These are phyloP conservation scores for Silene uniflora DNA, from an alignment of 148 eudicot species.

Conservation along the genomic window DNA sequence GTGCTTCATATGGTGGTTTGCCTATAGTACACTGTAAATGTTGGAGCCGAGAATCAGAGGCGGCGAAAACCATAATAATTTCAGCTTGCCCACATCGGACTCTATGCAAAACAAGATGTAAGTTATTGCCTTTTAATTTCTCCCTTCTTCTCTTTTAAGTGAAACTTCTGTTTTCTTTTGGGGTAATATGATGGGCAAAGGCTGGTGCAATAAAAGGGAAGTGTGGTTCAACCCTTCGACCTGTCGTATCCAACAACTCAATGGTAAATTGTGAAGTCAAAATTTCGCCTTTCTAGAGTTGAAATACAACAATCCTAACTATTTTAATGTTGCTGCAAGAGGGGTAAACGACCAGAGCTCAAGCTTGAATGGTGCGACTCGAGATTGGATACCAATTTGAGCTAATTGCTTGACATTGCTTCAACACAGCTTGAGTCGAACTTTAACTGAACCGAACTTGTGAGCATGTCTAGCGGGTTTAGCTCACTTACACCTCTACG, in stretches of 20 bases:
- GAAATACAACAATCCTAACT: neutral
- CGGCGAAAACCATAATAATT: too few relatives aligned
- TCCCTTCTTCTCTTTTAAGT: neutral
- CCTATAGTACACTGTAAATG: too few relatives aligned
- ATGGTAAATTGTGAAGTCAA: neutral
- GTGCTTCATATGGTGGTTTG: too few relatives aligned
- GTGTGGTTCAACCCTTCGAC: neutral
- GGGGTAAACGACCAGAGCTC: neutral
- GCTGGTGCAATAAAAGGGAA: too few relatives aligned
- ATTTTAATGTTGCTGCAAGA: neutral
- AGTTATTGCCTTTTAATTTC: conserved; percentile 21
- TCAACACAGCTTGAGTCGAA: neutral
- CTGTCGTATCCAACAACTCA: neutral
- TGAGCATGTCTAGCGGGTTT: neutral
- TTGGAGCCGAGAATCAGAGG: too few relatives aligned
- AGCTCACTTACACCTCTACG: too few relatives aligned
- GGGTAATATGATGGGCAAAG: neutral
- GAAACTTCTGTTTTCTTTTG: neutral
- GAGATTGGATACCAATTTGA: too few relatives aligned
- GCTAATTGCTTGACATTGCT: too few relatives aligned
- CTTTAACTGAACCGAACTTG: neutral
- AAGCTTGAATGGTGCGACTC: too few relatives aligned
- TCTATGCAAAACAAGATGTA: conserved; percentile 86
- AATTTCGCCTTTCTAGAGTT: neutral
- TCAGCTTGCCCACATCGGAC: conserved; percentile 72